These are phyloP conservation scores for Penicillium parvum DNA, from an alignment of 495 filamentous ascomycete species.

Conservation along the genomic window DNA sequence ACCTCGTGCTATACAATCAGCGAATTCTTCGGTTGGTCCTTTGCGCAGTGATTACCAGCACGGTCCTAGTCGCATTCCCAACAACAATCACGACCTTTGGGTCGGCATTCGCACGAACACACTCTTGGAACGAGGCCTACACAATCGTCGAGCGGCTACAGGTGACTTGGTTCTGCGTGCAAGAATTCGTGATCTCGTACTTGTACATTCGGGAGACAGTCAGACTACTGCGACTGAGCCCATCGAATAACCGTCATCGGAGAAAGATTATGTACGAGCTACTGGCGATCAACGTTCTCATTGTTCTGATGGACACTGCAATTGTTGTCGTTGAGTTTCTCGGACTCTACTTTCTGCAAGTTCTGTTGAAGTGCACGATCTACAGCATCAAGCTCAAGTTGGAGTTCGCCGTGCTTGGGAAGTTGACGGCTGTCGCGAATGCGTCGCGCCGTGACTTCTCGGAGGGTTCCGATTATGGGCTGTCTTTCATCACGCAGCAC, in stretches of 20 bases:
- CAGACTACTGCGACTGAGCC: slow-evolving; percentile 24
- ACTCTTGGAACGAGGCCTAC: slow-evolving; percentile 39
- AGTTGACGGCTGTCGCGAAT: slow-evolving; percentile 1
- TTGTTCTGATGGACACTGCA: slow-evolving; percentile 37
- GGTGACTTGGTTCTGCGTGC: slow-evolving; percentile 43
- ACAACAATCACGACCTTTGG: slow-evolving; percentile 42
- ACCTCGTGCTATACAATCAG: slow-evolving; percentile 39
- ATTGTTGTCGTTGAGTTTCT: slow-evolving; percentile 43
- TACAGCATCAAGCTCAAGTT: slow-evolving; percentile 53
- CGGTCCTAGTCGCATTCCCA: slow-evolving; percentile 36
- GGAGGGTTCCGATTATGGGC: too few relatives aligned
- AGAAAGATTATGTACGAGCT: slow-evolving; percentile 34
- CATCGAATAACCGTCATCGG: slow-evolving; percentile 18
- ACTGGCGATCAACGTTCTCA: slow-evolving; percentile 38
- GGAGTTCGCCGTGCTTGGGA: slow-evolving; percentile 44
- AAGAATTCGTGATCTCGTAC: slow-evolving; percentile 45
- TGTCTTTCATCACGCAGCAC: too few relatives aligned
- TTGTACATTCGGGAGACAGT: slow-evolving; percentile 44
- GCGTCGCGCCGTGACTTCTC: background rate
- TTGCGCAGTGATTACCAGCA: slow-evolving; percentile 35
- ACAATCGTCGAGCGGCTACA: slow-evolving; percentile 46
- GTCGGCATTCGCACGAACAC: slow-evolving; percentile 2
- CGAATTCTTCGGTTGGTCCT: slow-evolving; percentile 33
- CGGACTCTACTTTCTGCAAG: slow-evolving; percentile 38
- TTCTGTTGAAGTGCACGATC: slow-evolving; percentile 38